Evolutionary conservation across 208 protist genomes (phyloP), one percentile per base, ranked within the genome.

Genomic region (Crithidia expoeki): DNA sequence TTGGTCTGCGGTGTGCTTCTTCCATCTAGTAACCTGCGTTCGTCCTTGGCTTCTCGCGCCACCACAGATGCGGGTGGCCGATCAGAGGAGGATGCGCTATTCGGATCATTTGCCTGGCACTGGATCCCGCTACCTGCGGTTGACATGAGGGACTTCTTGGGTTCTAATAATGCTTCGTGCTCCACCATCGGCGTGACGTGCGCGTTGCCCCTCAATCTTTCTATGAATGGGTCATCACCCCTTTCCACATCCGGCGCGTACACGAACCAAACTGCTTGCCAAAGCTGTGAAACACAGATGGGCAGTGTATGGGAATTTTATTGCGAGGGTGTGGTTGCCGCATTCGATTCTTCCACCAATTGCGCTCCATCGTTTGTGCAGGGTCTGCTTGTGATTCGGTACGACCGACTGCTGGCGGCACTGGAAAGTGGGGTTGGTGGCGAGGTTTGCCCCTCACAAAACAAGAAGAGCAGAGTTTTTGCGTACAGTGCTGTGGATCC

Each of bases 51-150:
- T 58, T 12, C 53, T 58, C 32, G 11, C 19, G 32, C 10, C 1
- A 33, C 32, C 17, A 36, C 53, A 33, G 47, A 10, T 1, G 14
- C 4, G 10, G 27, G 50, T 17, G 27, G 25, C 30, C 23, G n/a
- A 14, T 23, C 50, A 12, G n/a, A n/a, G 2, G 27, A 5, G 5
- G 50, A 34, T 34, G 50, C 7, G 53, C 12, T 14, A 11, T 4
- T 12, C 17, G 32, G 1, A 14, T 11, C 9, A 23, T n/a, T 65
- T n/a, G 34, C 47, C 19, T 67, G 61, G 61, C 61, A 67, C n/a
- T 67, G 61, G 61, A n/a, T 67, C 3, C 61, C 61, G 44, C 61
- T 67, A 23, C 61, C 61, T 0, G 2, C 34, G 17, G 28, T 65
- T 12, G 0, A 34, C 34, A 21, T 47, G 2, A 3, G 6, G 4